Evolutionary conservation across 2,329 filamentous ascomycete species (phyloP), one percentile per base, ranked within the genome.

Genomic region (Ophiostoma ulmi): DNA sequence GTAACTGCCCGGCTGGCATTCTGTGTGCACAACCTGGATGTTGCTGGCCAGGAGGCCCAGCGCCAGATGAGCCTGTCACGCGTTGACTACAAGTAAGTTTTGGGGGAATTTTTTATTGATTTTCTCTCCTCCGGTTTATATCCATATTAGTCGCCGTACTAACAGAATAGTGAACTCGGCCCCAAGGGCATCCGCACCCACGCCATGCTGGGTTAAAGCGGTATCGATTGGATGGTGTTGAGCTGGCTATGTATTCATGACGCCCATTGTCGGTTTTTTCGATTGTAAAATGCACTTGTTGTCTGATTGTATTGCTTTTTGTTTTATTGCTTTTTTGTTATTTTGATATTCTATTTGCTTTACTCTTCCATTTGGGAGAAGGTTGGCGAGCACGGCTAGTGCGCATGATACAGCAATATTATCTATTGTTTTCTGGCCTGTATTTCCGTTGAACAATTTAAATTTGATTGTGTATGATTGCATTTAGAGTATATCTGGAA

Each of bases 1-100:
- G 91, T 97, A 41, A 92, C 91, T 1, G 93, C 91, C 1, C 79
- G 86, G 26, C 81, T 88, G 70, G 85, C 85, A 1, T 88, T 85
- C 75, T 87, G 85, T 75, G 79, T 87, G 74, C 86, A 88, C 74
- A 87, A 87, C 75, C 78, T 87, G 75, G 86, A 88, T 71, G 81
- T 80, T 38, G 80, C 82, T 73, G 81, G 81, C 20, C 73, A 83
- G 64, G 86, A 88, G 77, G 80, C 81, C 20, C 85, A 87, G 78
- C 80, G 85, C 63, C 76, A 82, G 71, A 87, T 87, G 83, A 87
- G 85, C 74, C 77, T 88, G 71, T 86, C 80, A 74, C 81, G 86
- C 55, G 83, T 87, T 3, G 86, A 88, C 74, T 88, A 87, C 76
- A 88, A 88, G 86, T 88, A 78, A 79, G 86, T 80, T n/a, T 17